Evolutionary conservation across 2,329 filamentous ascomycete species (phyloP), one percentile per base, ranked within the genome.

Genomic region (Raffaelea deltoideospora): DNA sequence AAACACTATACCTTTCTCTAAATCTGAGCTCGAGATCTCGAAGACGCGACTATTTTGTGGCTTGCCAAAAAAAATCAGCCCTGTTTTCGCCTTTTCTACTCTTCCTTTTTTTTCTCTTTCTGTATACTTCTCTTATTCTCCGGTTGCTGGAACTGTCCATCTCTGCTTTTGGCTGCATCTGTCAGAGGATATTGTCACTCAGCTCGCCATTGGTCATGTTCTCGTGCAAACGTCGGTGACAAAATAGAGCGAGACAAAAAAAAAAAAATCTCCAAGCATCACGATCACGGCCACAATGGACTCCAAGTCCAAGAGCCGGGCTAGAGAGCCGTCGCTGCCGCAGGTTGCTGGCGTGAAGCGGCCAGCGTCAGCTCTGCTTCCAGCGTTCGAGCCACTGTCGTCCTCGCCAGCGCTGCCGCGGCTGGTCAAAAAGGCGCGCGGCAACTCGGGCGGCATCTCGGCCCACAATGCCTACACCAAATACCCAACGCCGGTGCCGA

Each of bases 401-500:
- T 85, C 81, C 18, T 85, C 82, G 11, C 80, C 81, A 3, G 70
- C 64, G 38, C 72, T 85, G 35, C 79, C 79, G 34, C 70, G 78
- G 37, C 69, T 78, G 7, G 53, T 61, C 34, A 87, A 86, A 61
- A 74, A 42, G 34, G 27, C 39, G 8, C 42, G 42, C 9, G 35
- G 31, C 34, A 39, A 15, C 29, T 26, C 37, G 22, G 20, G 31
- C 18, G 33, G 33, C 19, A 18, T 17, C 15, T 32, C 17, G 26
- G 24, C 34, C 29, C 52, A 60, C 41, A 61, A 59, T 46, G 65
- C 65, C 39, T 66, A 68, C 45, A 58, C 68, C 47, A 85, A 79
- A 52, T 96, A 96, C 60, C 90, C 90, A 30, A 96, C 90, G 3
- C 90, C 90, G 1, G 72, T 93, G 42, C 87, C 88, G 17, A 95